Evolutionary conservation across 495 filamentous ascomycete genomes (phyloP).

Genomic region (Tuber magnatum): DNA sequence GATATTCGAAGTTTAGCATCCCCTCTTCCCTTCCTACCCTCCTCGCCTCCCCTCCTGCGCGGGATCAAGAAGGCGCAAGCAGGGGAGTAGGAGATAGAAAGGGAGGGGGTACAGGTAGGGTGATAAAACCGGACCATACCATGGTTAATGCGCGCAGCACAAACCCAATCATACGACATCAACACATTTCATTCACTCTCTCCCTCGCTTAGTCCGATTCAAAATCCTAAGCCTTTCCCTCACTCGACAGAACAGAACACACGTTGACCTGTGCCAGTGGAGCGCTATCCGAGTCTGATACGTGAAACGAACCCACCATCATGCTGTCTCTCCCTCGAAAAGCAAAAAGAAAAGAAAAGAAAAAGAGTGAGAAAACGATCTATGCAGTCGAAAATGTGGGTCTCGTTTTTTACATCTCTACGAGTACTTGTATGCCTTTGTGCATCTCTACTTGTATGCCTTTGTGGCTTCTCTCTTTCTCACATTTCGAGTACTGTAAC

Average conservation of each 20-base stretch:
- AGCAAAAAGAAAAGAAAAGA: not conserved
- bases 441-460: no score
- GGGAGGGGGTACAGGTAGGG: not conserved
- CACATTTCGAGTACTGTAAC: not conserved
- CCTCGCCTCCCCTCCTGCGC: not conserved
- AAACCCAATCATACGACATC: not conserved
- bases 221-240: not conserved
- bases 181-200: not conserved
- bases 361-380: not conserved
- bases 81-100: not conserved
- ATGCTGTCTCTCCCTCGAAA: not conserved
- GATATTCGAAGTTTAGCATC: not conserved
- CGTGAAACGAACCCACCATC: not conserved
- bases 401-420: not conserved
- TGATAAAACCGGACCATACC: not conserved
- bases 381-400: not conserved
- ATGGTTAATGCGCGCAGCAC: not conserved
- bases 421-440: no score
- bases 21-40: not conserved
- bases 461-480: not conserved
- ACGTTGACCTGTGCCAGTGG: slow-evolving; percentile 50
- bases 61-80: not conserved
- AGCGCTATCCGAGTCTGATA: not conserved
- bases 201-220: not conserved
- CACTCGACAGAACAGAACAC: slow-evolving; percentile 43